These are phyloP conservation scores for Moniliella sp. DNA, from an alignment of 1,284 basidiomycete species.

Conservation along the genomic window DNA sequence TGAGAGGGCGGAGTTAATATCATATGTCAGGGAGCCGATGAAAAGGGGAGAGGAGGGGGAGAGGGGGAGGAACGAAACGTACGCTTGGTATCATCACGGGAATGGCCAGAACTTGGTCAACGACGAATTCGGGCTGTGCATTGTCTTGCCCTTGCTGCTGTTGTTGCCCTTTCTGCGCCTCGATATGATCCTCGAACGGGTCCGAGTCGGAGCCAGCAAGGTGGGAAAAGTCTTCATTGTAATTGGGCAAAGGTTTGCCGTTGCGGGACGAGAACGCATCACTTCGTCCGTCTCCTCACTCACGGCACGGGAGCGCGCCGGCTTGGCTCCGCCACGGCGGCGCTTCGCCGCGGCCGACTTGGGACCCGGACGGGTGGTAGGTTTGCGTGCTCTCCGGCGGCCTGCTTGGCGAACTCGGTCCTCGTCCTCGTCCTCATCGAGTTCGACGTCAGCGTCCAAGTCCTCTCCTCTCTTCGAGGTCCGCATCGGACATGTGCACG, in stretches of 20 bases:
- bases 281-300: too few relatives aligned
- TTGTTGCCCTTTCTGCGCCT: constrained; percentile 2
- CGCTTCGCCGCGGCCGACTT: constrained; percentile 46
- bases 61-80: too few relatives aligned
- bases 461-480: too few relatives aligned
- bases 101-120: too few relatives aligned
- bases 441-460: constrained; percentile 58
- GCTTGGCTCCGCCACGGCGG: too few relatives aligned
- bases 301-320: too few relatives aligned
- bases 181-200: constrained; percentile 23
- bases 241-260: constrained; percentile 24
- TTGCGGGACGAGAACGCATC: too few relatives aligned
- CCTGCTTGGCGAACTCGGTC: constrained; percentile 6
- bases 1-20: too few relatives aligned
- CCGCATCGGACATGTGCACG: constrained; percentile 1
- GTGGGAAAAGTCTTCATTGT: constrained; percentile 30
- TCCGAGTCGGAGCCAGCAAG: constrained; percentile 26
- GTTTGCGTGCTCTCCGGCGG: constrained; percentile 5
- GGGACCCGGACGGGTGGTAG: constrained; percentile 2
- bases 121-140: too few relatives aligned
- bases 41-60: too few relatives aligned
- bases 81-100: too few relatives aligned
- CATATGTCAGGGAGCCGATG: too few relatives aligned
- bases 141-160: background rate
- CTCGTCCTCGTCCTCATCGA: constrained; percentile 51